Evolutionary conservation across 1,284 basidiomycete species (phyloP), one percentile per base, ranked within the genome.

Genomic region (Stygiomarasmius scandens): DNA sequence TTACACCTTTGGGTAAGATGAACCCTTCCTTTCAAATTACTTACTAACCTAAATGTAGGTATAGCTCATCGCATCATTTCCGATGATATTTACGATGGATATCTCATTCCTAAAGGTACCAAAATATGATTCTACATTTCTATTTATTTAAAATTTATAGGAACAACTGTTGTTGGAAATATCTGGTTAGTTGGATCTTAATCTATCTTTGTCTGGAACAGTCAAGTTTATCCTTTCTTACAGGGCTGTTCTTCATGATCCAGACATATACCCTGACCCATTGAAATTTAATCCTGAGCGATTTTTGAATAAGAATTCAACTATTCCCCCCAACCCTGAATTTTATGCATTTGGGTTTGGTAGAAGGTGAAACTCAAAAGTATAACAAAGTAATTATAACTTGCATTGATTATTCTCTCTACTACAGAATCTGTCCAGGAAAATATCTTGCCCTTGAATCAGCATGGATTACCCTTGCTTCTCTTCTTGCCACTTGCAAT

Each of bases 391-490:
- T 43, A 2, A 27, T 14, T n/a, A 4, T 22, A 32, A 2, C 12
- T 49, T 12, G 34, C 4, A 25, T 16, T 29, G 23, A 22, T 45
- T 38, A n/a, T n/a, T n/a, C n/a, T n/a, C n/a, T 1, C 25, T 19
- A 29, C 9, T 29, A 4, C 29, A 63, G 63, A 32, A 67, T 73
- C 34, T 74, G 72, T 51, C 68, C 72, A 22, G 71, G 73, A 19
- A 61, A 67, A 44, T 61, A 72, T 51, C 49, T 74, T 9, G 71
- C 72, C 3, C 49, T 63, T 9, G 60, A 61, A 4, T 64, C 69
- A 8, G 54, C 68, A 6, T 74, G 66, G 66, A 65, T 72, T 45
- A 64, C 64, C 2, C 66, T 71, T 20, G 70, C 66, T 0, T 68
- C 64, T 8, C 58, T 71, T 3, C 55, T 74, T 22, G 60, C 68